Evolutionary conservation across 495 filamentous ascomycete species (phyloP).

Genomic region (Jackrogersella multiformis): DNA sequence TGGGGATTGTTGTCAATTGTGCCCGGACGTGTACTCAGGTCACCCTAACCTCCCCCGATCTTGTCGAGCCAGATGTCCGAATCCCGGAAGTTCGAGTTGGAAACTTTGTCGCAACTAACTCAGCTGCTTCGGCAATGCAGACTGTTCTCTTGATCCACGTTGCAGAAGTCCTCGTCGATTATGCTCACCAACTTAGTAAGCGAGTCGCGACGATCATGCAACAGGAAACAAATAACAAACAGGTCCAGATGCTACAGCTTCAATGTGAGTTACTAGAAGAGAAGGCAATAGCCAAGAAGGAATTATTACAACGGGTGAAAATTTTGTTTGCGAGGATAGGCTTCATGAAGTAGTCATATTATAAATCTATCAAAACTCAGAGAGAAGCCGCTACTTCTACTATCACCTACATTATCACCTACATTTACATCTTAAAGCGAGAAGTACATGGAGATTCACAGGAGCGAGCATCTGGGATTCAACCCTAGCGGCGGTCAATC

Average conservation of each 20-base stretch:
- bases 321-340: constrained; percentile 19
- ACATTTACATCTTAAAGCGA: neutral
- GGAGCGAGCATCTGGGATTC: too few relatives aligned
- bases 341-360: constrained; percentile 20
- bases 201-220: neutral
- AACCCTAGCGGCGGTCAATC: neutral
- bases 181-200: constrained; percentile 26
- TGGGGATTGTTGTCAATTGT: constrained; percentile 36
- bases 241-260: constrained; percentile 30
- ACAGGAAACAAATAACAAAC: constrained; percentile 9
- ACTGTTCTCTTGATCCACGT: constrained; percentile 44
- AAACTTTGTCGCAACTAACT: constrained; percentile 41
- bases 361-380: neutral
- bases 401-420: neutral
- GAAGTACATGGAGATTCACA: neutral
- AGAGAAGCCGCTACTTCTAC: neutral
- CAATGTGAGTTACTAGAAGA: constrained; percentile 45
- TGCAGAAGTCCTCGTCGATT: constrained; percentile 32
- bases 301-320: constrained; percentile 29
- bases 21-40: constrained; percentile 40
- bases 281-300: constrained; percentile 20
- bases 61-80: constrained; percentile 30
- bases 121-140: constrained; percentile 47
- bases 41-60: constrained; percentile 22
- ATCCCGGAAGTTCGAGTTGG: constrained; percentile 48